Evolutionary conservation across 2,329 filamentous ascomycete species (phyloP), one percentile per base, ranked within the genome.

Genomic region (Ampelomyces quisqualis): DNA sequence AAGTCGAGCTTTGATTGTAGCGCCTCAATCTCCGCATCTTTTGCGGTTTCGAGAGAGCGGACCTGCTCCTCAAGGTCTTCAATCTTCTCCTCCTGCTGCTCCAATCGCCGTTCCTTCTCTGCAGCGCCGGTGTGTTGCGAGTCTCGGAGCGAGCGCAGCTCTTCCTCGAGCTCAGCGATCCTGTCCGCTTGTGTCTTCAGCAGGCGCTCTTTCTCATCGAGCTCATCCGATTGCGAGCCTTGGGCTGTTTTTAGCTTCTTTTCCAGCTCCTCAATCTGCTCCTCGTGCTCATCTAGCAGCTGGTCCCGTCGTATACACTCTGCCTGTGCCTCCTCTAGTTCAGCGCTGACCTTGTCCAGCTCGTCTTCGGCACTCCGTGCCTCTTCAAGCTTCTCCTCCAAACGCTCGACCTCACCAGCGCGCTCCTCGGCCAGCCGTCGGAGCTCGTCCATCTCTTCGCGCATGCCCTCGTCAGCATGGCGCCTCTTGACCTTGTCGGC

Each of bases 401-500:
- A 48, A 11, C 57, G 52, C 20, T 65, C 55, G 7, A 71, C 36
- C 40, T 71, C 67, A 2, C 46, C 58, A 4, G 55, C 65, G 21
- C 70, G 70, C 40, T 74, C 69, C 11, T 76, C 72, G 6, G 71
- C 70, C 38, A 73, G 47, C 34, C 62, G 65, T 37, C 70, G 67
- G 38, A 77, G 55, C 39, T 71, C 67, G 10, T 75, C 71, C 60
- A 84, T 72, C 57, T 85, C 81, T 46, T 79, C 76, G 35, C 81
- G 82, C 53, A 88, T 78, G 43, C 76, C 80, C 51, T 89, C 82
- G 57, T 90, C 84, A 8, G 79, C 80, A 49, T 89, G 83, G 58
- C 85, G 86, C 57, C 81, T 81, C 68, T 88, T 89, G 38, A 88
- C 78, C 58, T 86, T 87, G 45, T 94, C 86, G 49, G 90, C 86